phyloP scores from a whole-genome alignment of 805 yeast genomes.

The Hanseniaspora nectarophila region DNA sequence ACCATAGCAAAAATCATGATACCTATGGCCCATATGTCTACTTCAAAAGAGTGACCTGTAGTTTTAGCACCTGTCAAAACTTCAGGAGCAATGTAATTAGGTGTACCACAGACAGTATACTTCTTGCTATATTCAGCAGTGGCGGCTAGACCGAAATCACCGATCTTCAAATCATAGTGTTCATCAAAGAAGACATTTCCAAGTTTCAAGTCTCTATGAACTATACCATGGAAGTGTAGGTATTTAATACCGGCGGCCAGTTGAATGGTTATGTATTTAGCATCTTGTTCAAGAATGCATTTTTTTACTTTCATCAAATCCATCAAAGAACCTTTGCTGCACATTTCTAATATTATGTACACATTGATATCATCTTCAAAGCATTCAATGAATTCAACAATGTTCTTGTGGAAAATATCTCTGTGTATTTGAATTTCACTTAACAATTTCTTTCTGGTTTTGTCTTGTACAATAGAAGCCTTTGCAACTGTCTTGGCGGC shows the following conservation, averaged over 20 bases:
- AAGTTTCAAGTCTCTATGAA: constrained; percentile 89
- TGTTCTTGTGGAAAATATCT: constrained; percentile 73
- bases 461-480: constrained; percentile 79
- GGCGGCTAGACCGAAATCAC: constrained; percentile 98
- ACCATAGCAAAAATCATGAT: constrained; percentile 89
- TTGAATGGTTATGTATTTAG: constrained; percentile 78
- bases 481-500: constrained; percentile 98
- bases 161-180: constrained; percentile 85
- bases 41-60: constrained; percentile 86
- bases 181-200: constrained; percentile 94
- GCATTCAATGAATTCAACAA: constrained; percentile 88
- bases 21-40: constrained; percentile 96
- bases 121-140: constrained; percentile 72
- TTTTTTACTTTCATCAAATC: constrained; percentile 79
- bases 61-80: constrained; percentile 69
- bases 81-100: constrained; percentile 97
- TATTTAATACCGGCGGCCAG: constrained; percentile 88
- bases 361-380: constrained; percentile 94
- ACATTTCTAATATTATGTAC: constrained; percentile 82
- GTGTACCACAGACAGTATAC: constrained; percentile 95
- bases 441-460: constrained; percentile 68
- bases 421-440: constrained; percentile 94
- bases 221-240: constrained; percentile 81
- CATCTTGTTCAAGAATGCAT: constrained; percentile 81
- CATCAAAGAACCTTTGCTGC: constrained; percentile 90